Evolutionary conservation across 306 rosid genomes (phyloP), one percentile per base, ranked within the genome.

Genomic region (Citrullus mucosospermus): DNA sequence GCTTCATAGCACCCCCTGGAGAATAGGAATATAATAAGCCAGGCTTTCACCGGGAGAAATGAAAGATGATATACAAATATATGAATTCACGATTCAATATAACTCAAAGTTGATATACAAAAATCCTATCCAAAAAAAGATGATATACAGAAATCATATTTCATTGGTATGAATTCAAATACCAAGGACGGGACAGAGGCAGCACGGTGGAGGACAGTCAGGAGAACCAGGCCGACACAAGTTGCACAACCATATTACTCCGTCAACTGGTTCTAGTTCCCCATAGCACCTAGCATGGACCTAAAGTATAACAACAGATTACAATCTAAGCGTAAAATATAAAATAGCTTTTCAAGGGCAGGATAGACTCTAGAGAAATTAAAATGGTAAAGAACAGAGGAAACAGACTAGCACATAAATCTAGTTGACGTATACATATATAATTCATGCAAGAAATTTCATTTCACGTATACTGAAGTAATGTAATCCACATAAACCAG

Each of bases 1-100:
- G 97, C 89, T 95, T 95, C 99, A 95, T 95, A 41, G 99, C 99
- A 80, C 99, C 99, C 82, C 99, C 99, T 95, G 82, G 50, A 85
- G 73, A 86, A 86, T 83, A 76, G 32, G 58, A 69, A 75, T 67
- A 77, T 48, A 12, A 48, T 48, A 3, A 48, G 13, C 54, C 54
- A 48, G 9, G 48, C 48, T 9, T 43, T 43, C 48, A 43, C 48
- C 12, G 3, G 12, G 12, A 43, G 9, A 43, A 43, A 1, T 13
- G 54, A 48, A 48, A 48, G 5, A 48, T 46, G 51, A 46, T 11
- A 46, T 46, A 46, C 51, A 46, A 10, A 46, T 46, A 46, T 11
- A 46, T 50, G 66, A 69, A 74, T 67, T 78, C 59, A 61, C 58
- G 56, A 78, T 50, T 78, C 73, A 87, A 78, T 79, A 58, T 62